Conservation (phyloP, 352 stramenopile genomes). For the Phytophthora meadii region DNA sequence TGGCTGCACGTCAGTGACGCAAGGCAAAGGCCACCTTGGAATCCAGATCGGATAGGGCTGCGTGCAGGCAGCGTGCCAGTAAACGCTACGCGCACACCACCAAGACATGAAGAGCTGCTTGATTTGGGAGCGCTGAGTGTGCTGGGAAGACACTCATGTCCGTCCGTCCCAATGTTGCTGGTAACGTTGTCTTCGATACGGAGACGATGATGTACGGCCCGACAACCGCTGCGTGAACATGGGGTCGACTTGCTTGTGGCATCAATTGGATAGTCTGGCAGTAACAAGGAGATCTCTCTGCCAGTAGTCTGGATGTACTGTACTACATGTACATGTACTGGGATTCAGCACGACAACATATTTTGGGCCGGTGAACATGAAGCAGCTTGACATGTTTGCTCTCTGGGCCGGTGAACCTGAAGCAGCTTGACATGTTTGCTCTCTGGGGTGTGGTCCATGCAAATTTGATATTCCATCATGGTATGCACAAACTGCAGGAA, state of each 20-base stretch:
- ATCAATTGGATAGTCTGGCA: slow-evolving; percentile 4
- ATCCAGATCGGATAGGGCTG: background rate
- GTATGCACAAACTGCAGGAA: too few species aligned
- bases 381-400: too few species aligned
- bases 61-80: background rate
- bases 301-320: too few species aligned
- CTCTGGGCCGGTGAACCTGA: too few species aligned
- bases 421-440: too few species aligned
- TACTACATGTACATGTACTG: too few species aligned
- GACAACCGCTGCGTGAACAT: slow-evolving; percentile 16
- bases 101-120: slow-evolving; percentile 22
- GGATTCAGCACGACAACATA: too few species aligned
- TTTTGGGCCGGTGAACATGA: too few species aligned
- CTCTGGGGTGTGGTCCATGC: too few species aligned
- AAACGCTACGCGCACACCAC: slow-evolving; percentile 8
- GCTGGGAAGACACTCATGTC: background rate
- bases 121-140: slow-evolving; percentile 8
- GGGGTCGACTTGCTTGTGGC: background rate
- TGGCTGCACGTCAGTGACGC: background rate
- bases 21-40: background rate
- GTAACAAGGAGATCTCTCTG: too few species aligned
- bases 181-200: slow-evolving; percentile 1
- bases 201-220: slow-evolving; percentile 9
- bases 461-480: too few species aligned
- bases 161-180: background rate